phyloP scores from a whole-genome alignment of 768 basidiomycete genomes.

The Coprinopsis strossmayeri region DNA sequence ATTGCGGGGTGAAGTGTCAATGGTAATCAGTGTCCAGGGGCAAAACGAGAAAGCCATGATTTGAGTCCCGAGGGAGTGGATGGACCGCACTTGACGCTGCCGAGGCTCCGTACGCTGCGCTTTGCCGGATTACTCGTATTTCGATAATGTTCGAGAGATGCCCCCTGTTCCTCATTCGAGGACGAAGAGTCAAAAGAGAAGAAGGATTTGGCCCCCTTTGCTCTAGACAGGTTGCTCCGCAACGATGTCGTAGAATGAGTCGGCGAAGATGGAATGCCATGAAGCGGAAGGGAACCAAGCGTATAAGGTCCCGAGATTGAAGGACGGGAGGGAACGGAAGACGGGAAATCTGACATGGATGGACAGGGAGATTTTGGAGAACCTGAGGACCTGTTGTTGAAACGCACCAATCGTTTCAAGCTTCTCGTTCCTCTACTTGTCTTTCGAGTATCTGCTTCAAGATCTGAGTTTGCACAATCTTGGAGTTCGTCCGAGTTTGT shows the following conservation, averaged over 20 bases:
- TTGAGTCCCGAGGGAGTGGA: conserved; percentile 30
- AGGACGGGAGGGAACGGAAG: conserved; percentile 18
- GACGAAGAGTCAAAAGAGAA: neutral
- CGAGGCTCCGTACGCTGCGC: conserved; percentile 37
- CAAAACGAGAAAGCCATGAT: conserved; percentile 33
- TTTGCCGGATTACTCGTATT: conserved; percentile 32
- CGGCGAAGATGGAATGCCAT: conserved; percentile 9
- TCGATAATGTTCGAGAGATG: conserved; percentile 41
- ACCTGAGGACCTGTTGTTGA: conserved; percentile 14
- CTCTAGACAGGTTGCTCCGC: conserved; percentile 5
- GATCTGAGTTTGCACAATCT: neutral
- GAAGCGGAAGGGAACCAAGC: conserved; percentile 28
- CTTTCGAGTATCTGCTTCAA: conserved; percentile 3
- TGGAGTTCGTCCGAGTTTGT: neutral
- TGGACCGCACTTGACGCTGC: conserved; percentile 33
- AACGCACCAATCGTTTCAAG: conserved; percentile 29
- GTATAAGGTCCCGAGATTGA: conserved; percentile 41
- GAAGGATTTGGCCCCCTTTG: neutral
- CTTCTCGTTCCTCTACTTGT: conserved; percentile 19
- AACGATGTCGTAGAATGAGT: conserved; percentile 13
- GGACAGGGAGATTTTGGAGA: neutral
- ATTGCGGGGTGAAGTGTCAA: no score
- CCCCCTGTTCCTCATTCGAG: conserved; percentile 14
- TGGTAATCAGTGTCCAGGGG: conserved; percentile 11
- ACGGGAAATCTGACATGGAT: conserved; percentile 10